Conservation (phyloP, 306 rosid species). For the Cucurbita moschata region DNA sequence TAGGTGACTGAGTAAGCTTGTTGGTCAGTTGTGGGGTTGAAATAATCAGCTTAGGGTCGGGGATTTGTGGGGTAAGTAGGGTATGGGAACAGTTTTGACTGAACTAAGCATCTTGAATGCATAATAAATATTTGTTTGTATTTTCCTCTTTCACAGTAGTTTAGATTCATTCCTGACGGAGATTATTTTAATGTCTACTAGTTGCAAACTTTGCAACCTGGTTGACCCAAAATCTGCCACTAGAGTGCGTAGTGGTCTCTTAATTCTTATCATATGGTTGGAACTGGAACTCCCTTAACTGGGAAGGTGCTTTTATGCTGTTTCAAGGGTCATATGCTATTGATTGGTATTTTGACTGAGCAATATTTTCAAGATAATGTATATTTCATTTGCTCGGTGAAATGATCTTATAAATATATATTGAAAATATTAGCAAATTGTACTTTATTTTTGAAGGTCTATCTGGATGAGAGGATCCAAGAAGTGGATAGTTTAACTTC, state of each 20-base stretch:
- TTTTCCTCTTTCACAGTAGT: background rate
- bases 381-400: background rate
- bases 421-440: background rate
- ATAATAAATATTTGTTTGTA: background rate
- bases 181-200: background rate
- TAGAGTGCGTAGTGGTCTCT: too few species aligned
- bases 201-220: background rate
- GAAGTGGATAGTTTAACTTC: conserved; percentile 78
- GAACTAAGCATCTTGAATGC: background rate
- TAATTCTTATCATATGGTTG: background rate
- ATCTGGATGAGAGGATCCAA: conserved; percentile 58
- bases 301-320: background rate
- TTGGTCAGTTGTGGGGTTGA: background rate
- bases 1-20: background rate
- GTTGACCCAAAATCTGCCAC: too few species aligned
- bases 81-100: background rate
- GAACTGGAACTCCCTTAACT: background rate
- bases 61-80: background rate
- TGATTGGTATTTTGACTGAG: background rate
- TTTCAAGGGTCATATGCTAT: background rate
- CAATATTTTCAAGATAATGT: background rate
- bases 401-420: background rate
- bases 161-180: background rate
- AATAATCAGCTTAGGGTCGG: background rate
- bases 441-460: conserved; percentile 26